Conservation (phyloP, 768 basidiomycete genomes). For the Cystobasidium tubakii region DNA sequence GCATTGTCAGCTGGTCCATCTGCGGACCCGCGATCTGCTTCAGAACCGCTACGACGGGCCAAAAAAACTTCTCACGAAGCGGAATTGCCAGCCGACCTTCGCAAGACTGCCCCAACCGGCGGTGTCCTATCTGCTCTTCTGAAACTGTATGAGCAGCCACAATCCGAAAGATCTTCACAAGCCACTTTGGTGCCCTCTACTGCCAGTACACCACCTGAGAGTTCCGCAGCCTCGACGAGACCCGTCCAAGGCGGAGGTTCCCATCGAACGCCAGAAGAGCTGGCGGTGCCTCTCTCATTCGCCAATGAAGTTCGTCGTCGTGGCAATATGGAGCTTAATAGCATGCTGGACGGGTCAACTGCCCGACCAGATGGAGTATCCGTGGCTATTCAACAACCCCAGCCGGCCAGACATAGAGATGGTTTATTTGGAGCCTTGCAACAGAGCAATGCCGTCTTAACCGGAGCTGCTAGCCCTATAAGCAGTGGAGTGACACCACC, state of each 20-base stretch:
- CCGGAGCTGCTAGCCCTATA: slow-evolving; percentile 32
- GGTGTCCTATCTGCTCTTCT: slow-evolving; percentile 37
- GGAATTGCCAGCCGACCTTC: slow-evolving; percentile 1
- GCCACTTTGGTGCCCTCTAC: slow-evolving; percentile 31
- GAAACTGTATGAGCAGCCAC: slow-evolving; percentile 37
- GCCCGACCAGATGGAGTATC: neutral
- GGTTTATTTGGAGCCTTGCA: slow-evolving; percentile 36
- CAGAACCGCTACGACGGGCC: neutral
- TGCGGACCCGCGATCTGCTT: no score
- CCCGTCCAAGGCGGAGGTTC: neutral
- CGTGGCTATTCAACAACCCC: neutral
- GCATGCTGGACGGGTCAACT: neutral
- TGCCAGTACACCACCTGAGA: neutral
- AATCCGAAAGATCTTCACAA: slow-evolving; percentile 29
- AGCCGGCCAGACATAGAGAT: slow-evolving; percentile 8
- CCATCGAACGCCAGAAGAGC: slow-evolving; percentile 22
- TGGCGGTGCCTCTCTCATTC: neutral
- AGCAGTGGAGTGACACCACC: slow-evolving; percentile 11
- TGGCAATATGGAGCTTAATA: neutral
- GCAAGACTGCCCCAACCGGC: neutral
- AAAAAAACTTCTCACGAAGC: slow-evolving; percentile 2
- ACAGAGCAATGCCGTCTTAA: neutral
- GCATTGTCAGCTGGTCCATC: slow-evolving; percentile 4
- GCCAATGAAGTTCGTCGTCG: neutral
- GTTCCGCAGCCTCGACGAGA: neutral